Evolutionary conservation across 1,284 basidiomycete genomes (phyloP).

Genomic region (Rhodotorula sp.): DNA sequence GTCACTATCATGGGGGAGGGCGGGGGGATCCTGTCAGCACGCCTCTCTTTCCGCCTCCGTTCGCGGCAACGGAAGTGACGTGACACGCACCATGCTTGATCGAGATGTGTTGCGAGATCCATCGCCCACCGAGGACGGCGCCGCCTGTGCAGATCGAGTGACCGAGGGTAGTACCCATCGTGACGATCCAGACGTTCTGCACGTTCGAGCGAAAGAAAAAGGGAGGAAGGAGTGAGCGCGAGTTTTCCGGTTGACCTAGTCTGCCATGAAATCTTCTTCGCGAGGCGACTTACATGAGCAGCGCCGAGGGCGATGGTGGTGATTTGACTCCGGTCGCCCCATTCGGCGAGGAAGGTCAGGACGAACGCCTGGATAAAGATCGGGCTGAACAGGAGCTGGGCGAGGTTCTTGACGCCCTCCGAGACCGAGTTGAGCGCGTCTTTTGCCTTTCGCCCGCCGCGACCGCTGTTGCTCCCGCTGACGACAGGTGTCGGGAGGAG

Average conservation of each 20-base stretch:
- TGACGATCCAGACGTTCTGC: slow-evolving; percentile 75
- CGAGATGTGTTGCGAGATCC: slow-evolving; percentile 88
- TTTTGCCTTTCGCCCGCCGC: slow-evolving; percentile 8
- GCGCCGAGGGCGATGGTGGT: slow-evolving; percentile 95
- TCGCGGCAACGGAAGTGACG: neutral
- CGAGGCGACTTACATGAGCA: slow-evolving; percentile 70
- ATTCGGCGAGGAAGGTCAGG: slow-evolving; percentile 94
- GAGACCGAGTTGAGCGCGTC: slow-evolving; percentile 42
- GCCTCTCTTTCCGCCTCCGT: too few species aligned
- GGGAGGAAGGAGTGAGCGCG: neutral
- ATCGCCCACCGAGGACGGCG: slow-evolving; percentile 86
- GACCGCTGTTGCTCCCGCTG: neutral
- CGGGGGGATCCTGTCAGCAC: neutral
- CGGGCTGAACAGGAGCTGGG: slow-evolving; percentile 78
- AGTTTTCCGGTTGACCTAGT: too few species aligned
- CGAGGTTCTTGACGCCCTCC: slow-evolving; percentile 78
- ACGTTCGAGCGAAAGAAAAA: neutral
- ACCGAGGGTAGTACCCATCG: slow-evolving; percentile 84
- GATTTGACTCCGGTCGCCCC: slow-evolving; percentile 97
- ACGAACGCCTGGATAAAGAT: slow-evolving; percentile 95
- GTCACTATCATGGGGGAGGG: slow-evolving; percentile 64
- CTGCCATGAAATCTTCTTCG: too few species aligned
- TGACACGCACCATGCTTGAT: slow-evolving; percentile 82
- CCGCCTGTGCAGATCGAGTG: slow-evolving; percentile 84
- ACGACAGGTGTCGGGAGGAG: slow-evolving; percentile 20